Conservation (phyloP, 2,329 filamentous ascomycete genomes). For the Fusarium chaquense region DNA sequence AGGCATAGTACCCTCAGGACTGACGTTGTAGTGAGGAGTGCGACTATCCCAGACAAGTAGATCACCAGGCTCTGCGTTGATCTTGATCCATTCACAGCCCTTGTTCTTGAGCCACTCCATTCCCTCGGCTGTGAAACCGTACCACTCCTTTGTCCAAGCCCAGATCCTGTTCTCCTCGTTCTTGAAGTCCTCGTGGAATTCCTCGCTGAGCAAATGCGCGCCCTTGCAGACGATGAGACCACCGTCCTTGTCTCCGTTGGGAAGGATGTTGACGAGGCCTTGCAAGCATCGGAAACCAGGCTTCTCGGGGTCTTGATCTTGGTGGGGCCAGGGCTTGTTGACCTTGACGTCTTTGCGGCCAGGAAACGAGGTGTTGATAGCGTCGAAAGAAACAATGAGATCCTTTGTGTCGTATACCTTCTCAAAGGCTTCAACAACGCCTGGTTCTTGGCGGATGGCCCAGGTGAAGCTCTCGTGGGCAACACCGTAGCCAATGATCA, state of each 20-base stretch:
- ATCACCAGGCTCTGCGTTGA: constrained; percentile 5
- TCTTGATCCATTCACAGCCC: constrained; percentile 18
- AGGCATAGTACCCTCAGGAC: not conserved
- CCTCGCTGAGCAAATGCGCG: not conserved
- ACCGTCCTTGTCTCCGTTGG: constrained; percentile 7
- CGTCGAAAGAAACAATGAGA: constrained; percentile 11
- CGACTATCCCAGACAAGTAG: constrained; percentile 19
- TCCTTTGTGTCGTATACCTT: constrained; percentile 21
- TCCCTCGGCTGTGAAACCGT: not conserved
- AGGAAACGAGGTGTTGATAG: constrained; percentile 14
- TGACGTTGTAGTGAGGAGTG: constrained; percentile 24
- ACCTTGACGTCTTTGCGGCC: constrained; percentile 12
- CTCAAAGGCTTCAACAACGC: constrained; percentile 11
- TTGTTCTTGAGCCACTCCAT: constrained; percentile 26
- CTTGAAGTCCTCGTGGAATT: constrained; percentile 12
- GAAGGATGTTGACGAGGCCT: constrained; percentile 12
- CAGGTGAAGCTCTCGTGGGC: constrained; percentile 16
- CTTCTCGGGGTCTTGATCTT: constrained; percentile 20
- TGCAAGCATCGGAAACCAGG: constrained; percentile 10
- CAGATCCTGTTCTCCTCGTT: constrained; percentile 11
- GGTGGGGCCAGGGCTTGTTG: constrained; percentile 19
- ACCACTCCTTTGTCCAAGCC: constrained; percentile 23
- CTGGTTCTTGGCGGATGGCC: constrained; percentile 17
- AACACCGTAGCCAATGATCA: constrained; percentile 21
- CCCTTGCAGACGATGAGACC: constrained; percentile 19